phyloP scores from a whole-genome alignment of 2,329 filamentous ascomycete species.

The Pseudopyrenochaeta lycopersici region DNA sequence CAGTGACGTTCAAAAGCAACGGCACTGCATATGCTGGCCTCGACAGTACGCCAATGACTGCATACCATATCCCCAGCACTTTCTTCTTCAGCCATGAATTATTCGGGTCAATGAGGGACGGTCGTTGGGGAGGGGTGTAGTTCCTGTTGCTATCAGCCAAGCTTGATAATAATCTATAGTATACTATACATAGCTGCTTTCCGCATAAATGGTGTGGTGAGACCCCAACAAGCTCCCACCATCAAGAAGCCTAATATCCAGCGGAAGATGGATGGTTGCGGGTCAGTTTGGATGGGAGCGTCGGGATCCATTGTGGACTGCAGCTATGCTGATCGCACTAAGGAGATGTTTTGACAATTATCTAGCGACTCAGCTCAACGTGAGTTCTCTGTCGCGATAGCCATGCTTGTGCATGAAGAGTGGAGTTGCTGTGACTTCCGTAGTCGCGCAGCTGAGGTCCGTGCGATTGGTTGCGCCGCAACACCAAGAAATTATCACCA shows the following conservation, averaged over 20 bases:
- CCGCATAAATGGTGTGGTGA: slow-evolving; percentile 90
- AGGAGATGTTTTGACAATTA: background rate
- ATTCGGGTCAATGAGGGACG: slow-evolving; percentile 44
- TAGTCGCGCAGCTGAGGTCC: background rate
- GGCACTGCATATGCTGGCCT: slow-evolving; percentile 88
- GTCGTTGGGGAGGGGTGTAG: slow-evolving; percentile 65
- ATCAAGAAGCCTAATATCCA: slow-evolving; percentile 90
- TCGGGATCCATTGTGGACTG: slow-evolving; percentile 41
- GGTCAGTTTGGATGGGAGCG: slow-evolving; percentile 29
- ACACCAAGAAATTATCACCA: slow-evolving; percentile 1
- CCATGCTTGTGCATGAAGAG: no score
- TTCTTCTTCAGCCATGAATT: slow-evolving; percentile 70
- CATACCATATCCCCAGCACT: slow-evolving; percentile 73
- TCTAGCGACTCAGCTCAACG: no score
- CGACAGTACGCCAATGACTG: slow-evolving; percentile 77
- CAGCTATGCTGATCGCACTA: background rate
- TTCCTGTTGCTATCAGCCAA: slow-evolving; percentile 45
- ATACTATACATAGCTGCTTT: slow-evolving; percentile 71
- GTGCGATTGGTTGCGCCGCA: background rate
- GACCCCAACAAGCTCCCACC: slow-evolving; percentile 90
- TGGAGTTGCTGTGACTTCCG: background rate
- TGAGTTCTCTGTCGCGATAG: no score
- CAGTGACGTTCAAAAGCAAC: slow-evolving; percentile 86
- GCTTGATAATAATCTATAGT: background rate
- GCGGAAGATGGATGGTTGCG: slow-evolving; percentile 68